Conservation (phyloP, 108 stramenopile species). For the Cyclotella kingstonii region DNA sequence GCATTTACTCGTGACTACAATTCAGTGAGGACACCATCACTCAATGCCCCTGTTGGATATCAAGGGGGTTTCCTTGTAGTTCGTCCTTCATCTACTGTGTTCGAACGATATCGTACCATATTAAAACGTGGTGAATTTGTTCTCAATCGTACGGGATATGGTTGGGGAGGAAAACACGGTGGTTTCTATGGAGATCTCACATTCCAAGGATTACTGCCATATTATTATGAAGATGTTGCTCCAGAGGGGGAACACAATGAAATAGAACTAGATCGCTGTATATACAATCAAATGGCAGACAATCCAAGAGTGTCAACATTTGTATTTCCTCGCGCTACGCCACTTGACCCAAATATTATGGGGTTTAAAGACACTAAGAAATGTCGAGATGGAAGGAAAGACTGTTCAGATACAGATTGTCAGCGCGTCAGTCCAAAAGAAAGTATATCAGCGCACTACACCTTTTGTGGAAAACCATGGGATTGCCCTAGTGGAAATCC, state of each 20-base stretch:
- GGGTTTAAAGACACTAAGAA: constrained; percentile 34
- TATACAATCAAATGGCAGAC: constrained; percentile 67
- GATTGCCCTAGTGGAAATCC: constrained; percentile 36
- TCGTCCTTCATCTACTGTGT: constrained; percentile 60
- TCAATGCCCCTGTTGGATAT: constrained; percentile 59
- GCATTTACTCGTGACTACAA: constrained; percentile 79
- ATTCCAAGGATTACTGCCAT: constrained; percentile 73
- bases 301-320: constrained; percentile 45
- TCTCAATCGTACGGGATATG: constrained; percentile 23
- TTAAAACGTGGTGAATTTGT: constrained; percentile 64
- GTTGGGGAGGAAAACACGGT: constrained; percentile 77
- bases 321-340: constrained; percentile 40
- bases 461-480: constrained; percentile 73
- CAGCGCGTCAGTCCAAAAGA: constrained; percentile 41
- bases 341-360: constrained; percentile 33
- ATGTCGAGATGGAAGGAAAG: constrained; percentile 45
- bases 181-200: constrained; percentile 74
- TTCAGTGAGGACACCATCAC: constrained; percentile 39
- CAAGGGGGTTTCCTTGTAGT: constrained; percentile 92
- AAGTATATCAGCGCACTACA: constrained; percentile 59
- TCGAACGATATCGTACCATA: constrained; percentile 67
- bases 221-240: constrained; percentile 62
- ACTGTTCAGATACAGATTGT: constrained; percentile 58
- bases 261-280: constrained; percentile 54
- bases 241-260: constrained; percentile 31